These are phyloP conservation scores for Zygotorulaspora florentina DNA, from an alignment of 805 yeast species.

Conservation along the genomic window DNA sequence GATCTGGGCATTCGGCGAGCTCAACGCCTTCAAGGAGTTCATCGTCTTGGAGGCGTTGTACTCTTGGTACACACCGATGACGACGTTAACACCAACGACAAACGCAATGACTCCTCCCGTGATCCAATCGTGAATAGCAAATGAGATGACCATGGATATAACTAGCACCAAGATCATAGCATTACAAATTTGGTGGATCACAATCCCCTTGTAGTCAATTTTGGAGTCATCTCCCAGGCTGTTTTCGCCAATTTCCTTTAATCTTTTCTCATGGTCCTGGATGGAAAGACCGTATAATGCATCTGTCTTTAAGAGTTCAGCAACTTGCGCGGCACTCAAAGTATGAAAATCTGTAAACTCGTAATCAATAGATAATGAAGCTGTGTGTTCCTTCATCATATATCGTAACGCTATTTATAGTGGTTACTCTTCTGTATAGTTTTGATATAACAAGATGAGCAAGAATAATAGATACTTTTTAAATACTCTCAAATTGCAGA, in stretches of 20 bases:
- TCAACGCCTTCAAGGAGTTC: constrained; percentile 86
- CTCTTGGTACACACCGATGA: constrained; percentile 95
- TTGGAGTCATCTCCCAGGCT: constrained; percentile 81
- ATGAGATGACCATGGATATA: constrained; percentile 81
- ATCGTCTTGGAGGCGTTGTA: constrained; percentile 91
- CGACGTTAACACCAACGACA: constrained; percentile 86
- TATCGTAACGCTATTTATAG: not conserved
- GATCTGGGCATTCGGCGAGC: constrained; percentile 90
- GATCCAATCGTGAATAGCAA: constrained; percentile 88
- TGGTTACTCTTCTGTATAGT: too few relatives aligned
- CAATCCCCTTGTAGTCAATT: constrained; percentile 58
- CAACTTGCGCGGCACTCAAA: constrained; percentile 58
- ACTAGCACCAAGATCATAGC: constrained; percentile 85
- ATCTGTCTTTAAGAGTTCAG: constrained; percentile 58
- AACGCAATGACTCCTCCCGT: constrained; percentile 89
- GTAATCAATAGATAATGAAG: constrained; percentile 4
- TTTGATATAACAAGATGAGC: too few relatives aligned
- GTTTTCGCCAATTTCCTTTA: constrained; percentile 71
- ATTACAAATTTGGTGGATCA: constrained; percentile 81
- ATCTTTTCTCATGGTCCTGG: constrained; percentile 60
- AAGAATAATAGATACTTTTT: too few relatives aligned
- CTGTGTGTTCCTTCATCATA: not conserved
- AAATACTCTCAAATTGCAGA: too few relatives aligned
- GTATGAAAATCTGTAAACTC: constrained; percentile 42
- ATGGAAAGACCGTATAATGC: constrained; percentile 54